Conservation (phyloP, 345 rosid genomes). For the Linum lewisii region DNA sequence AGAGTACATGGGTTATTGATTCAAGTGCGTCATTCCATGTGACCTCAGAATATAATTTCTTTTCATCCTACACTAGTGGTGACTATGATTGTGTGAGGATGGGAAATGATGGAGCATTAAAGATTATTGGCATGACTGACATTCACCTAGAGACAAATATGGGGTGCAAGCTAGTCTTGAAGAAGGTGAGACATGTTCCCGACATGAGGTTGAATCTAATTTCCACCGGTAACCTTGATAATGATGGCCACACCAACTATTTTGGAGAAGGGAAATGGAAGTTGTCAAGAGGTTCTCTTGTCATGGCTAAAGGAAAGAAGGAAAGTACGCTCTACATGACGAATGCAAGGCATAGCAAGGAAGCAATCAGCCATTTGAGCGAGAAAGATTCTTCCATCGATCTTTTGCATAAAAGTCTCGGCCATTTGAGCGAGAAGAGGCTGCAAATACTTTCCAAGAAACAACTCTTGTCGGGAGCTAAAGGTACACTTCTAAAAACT, state of each 20-base stretch:
- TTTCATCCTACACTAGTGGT: neutral
- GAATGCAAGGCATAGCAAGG: neutral
- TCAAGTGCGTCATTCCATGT: slow-evolving; percentile 5
- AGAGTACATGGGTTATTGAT: neutral
- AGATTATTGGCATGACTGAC: neutral
- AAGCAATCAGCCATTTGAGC: neutral
- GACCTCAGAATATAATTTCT: neutral
- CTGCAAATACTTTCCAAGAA: too few species aligned
- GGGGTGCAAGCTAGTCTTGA: neutral
- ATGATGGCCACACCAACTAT: neutral
- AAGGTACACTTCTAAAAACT: too few species aligned
- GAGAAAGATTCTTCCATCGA: neutral
- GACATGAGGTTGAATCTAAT: neutral
- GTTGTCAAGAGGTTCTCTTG: slow-evolving; percentile 5
- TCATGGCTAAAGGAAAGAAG: neutral
- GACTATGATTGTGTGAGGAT: slow-evolving; percentile 3
- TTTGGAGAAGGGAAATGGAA: slow-evolving; percentile 3
- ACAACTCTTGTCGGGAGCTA: too few species aligned
- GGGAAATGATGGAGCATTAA: neutral
- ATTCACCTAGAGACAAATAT: neutral
- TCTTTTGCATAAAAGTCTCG: too few species aligned
- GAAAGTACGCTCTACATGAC: neutral
- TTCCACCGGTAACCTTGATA: neutral
- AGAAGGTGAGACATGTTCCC: neutral
- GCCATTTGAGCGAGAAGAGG: too few species aligned